phyloP scores from a whole-genome alignment of 2,329 filamentous ascomycete genomes.

The Podosphaera xanthii region DNA sequence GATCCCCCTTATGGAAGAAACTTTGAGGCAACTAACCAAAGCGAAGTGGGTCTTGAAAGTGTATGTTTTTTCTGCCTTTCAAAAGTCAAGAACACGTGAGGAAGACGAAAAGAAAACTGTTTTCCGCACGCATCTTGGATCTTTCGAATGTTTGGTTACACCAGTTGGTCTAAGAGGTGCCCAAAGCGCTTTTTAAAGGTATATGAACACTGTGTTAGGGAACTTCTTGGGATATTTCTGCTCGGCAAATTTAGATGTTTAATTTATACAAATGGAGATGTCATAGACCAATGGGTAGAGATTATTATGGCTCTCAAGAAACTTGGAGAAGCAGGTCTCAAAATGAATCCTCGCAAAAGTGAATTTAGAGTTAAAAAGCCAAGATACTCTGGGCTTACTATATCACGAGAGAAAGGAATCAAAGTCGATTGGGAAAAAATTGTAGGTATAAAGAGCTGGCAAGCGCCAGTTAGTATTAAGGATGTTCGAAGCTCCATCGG shows the following conservation, averaged over 20 bases:
- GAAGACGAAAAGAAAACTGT: too few species aligned
- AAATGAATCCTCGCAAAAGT: background rate
- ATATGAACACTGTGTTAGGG: background rate
- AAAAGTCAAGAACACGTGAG: too few species aligned
- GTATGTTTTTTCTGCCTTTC: too few species aligned
- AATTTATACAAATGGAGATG: background rate
- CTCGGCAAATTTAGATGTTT: background rate
- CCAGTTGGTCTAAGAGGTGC: background rate
- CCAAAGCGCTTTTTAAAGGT: background rate
- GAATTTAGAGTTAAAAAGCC: background rate
- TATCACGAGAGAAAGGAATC: background rate
- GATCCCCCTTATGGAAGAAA: too few species aligned
- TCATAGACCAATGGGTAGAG: background rate
- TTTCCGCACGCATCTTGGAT: too few species aligned
- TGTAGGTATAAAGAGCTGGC: background rate
- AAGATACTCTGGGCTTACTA: background rate
- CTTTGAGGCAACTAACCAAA: too few species aligned
- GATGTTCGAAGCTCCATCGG: background rate
- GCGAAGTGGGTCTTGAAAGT: too few species aligned
- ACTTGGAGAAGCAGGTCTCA: background rate
- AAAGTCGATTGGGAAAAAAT: background rate
- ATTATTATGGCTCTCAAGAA: background rate
- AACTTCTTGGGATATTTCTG: background rate
- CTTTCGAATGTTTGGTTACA: background rate
- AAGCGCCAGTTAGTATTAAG: background rate